Evolutionary conservation across 1,284 basidiomycete species (phyloP).

Genomic region (Heterobasidion parviporum): DNA sequence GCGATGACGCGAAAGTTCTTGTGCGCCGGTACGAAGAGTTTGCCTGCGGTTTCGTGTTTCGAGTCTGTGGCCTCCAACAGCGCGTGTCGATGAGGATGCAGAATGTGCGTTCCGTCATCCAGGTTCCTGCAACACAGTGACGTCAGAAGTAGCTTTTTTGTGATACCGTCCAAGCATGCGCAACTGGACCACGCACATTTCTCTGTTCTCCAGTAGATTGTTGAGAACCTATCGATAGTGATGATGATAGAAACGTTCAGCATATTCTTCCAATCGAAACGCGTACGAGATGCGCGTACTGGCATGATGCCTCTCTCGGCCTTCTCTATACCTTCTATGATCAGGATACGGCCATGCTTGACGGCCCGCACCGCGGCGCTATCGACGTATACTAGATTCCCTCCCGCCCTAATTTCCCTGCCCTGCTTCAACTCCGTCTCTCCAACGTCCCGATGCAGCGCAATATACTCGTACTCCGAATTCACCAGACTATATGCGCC

Average conservation of each 20-base stretch:
- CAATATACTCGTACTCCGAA: constrained; percentile 58
- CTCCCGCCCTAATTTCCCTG: constrained; percentile 50
- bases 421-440: constrained; percentile 67
- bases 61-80: constrained; percentile 28
- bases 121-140: constrained; percentile 36
- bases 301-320: constrained; percentile 52
- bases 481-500: constrained; percentile 42
- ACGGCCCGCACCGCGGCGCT: constrained; percentile 57
- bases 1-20: constrained; percentile 17
- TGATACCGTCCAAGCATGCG: background rate
- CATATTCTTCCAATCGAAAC: background rate
- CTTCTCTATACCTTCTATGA: constrained; percentile 63
- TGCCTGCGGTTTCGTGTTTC: constrained; percentile 20
- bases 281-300: constrained; percentile 12
- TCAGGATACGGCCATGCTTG: constrained; percentile 57
- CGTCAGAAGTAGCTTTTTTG: no score
- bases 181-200: constrained; percentile 36
- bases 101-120: constrained; percentile 66
- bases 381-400: constrained; percentile 55
- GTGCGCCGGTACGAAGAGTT: constrained; percentile 15
- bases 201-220: constrained; percentile 59
- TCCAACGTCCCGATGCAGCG: constrained; percentile 58
- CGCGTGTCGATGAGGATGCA: constrained; percentile 50
- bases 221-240: constrained; percentile 42
- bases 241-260: background rate